These are phyloP conservation scores for Fusarium equiseti DNA, from an alignment of 2,329 filamentous ascomycete genomes.

Conservation along the genomic window DNA sequence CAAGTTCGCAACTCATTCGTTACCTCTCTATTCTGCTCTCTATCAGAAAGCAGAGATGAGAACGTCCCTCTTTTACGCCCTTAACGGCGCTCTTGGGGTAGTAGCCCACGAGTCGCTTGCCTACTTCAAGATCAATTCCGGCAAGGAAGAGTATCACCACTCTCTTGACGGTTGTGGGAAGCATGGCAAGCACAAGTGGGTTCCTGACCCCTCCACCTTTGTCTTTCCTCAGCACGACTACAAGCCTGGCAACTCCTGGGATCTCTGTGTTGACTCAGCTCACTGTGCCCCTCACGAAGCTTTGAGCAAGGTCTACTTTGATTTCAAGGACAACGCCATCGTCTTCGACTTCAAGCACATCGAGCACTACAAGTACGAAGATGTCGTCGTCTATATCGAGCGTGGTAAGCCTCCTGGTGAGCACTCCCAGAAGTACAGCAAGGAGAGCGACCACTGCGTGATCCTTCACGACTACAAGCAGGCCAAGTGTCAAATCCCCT, in stretches of 20 bases:
- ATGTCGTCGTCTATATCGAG: slow-evolving; percentile 43
- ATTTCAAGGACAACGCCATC: slow-evolving; percentile 45
- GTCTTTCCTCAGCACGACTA: slow-evolving; percentile 43
- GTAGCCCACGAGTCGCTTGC: slow-evolving; percentile 43
- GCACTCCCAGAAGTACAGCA: slow-evolving; percentile 42
- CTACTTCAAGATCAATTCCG: slow-evolving; percentile 34
- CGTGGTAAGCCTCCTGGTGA: slow-evolving; percentile 37
- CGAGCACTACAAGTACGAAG: slow-evolving; percentile 47
- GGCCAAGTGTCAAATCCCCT: slow-evolving; percentile 45
- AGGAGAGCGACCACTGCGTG: slow-evolving; percentile 42
- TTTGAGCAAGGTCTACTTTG: slow-evolving; percentile 42
- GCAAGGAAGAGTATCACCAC: slow-evolving; percentile 16
- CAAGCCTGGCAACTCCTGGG: slow-evolving; percentile 42
- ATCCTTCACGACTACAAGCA: slow-evolving; percentile 38
- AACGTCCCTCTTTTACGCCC: slow-evolving; percentile 43
- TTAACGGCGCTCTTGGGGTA: slow-evolving; percentile 43
- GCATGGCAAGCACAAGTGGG: slow-evolving; percentile 43
- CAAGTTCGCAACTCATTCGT: slow-evolving; percentile 38
- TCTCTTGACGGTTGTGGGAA: slow-evolving; percentile 43
- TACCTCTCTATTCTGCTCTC: slow-evolving; percentile 30
- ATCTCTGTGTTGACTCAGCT: slow-evolving; percentile 39
- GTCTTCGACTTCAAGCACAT: slow-evolving; percentile 44
- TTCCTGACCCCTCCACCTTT: slow-evolving; percentile 44
- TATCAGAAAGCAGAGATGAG: slow-evolving; percentile 37
- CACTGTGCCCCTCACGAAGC: slow-evolving; percentile 43